A percentile compares a stretch with the other conserved stretches of the same genome.
These are phyloP conservation scores for Cucumis hystrix DNA, from an alignment of 306 rosid genomes.

Conservation along the genomic window DNA sequence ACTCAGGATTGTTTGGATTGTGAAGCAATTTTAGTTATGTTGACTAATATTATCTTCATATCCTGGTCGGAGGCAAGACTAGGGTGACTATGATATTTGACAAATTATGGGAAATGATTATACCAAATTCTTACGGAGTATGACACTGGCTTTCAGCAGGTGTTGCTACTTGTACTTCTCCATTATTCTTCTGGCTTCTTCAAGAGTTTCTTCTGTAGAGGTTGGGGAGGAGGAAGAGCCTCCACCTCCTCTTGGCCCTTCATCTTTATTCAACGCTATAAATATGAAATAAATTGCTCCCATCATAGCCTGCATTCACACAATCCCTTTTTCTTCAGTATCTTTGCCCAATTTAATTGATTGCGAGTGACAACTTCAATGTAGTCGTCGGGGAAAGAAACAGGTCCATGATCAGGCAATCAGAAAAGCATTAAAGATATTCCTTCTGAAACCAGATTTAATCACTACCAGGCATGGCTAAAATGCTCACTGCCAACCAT, in stretches of 20 bases:
- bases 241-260: slow-evolving; percentile 30
- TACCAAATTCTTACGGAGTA: not conserved
- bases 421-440: not conserved
- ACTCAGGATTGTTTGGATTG: not conserved
- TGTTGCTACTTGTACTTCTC: slow-evolving; percentile 71
- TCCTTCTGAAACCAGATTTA: not conserved
- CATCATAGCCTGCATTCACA: slow-evolving; percentile 52
- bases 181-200: slow-evolving; percentile 89
- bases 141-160: slow-evolving; percentile 11
- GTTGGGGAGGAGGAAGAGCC: slow-evolving; percentile 4
- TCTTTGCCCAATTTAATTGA: not conserved
- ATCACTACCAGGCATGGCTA: not conserved
- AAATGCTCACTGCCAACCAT: not conserved
- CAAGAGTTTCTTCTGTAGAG: slow-evolving; percentile 56
- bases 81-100: not conserved
- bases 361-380: not conserved
- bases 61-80: not conserved
- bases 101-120: not conserved
- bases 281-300: slow-evolving; percentile 73
- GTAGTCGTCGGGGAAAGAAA: not conserved
- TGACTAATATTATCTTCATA: not conserved
- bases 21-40: not conserved
- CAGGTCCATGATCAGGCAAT: not conserved
- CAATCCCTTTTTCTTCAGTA: not conserved
- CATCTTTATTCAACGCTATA: slow-evolving; percentile 76